Percentiles rank a stretch among this genome's conserved stretches.
Evolutionary conservation across 2,329 filamentous ascomycete genomes (phyloP).

Genomic region (Epichloe uncinata): DNA sequence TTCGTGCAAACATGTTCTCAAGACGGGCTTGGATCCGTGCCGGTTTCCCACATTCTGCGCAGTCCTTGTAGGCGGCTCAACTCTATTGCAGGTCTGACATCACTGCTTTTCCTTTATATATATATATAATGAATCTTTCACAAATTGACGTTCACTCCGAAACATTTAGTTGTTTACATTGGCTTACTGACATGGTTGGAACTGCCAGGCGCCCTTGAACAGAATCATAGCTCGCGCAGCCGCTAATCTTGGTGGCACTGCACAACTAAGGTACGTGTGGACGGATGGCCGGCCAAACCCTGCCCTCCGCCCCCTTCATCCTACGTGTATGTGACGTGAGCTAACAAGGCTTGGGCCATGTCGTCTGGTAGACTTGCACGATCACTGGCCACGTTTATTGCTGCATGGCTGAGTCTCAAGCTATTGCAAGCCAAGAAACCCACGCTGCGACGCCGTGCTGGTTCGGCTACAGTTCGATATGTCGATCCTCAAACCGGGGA

Average conservation of each 20-base stretch:
- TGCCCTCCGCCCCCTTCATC: background rate
- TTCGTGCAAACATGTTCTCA: conserved; percentile 28
- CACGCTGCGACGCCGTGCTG: conserved; percentile 13
- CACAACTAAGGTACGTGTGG: conserved; percentile 15
- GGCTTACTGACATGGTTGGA: conserved; percentile 7
- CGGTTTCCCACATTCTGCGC: conserved; percentile 52
- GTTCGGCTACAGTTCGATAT: conserved; percentile 7
- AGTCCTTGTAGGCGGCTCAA: conserved; percentile 44
- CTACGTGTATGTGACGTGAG: background rate
- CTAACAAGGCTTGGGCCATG: background rate
- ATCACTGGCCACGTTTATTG: conserved; percentile 45
- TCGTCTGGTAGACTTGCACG: conserved; percentile 33
- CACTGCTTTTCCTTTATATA: background rate
- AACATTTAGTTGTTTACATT: background rate
- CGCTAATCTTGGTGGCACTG: conserved; percentile 12
- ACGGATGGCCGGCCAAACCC: background rate
- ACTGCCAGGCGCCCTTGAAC: conserved; percentile 17
- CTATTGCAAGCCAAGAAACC: conserved; percentile 41
- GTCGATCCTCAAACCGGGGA: conserved; percentile 5
- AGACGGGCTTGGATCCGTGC: conserved; percentile 37
- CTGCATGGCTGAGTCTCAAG: conserved; percentile 42
- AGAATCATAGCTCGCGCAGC: conserved; percentile 15
- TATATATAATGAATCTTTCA: background rate
- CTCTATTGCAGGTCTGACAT: conserved; percentile 37
- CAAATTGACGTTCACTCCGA: background rate